Base-by-base conservation (phyloP, 805 yeast genomes). In the Candida hispaniensis region DNA sequence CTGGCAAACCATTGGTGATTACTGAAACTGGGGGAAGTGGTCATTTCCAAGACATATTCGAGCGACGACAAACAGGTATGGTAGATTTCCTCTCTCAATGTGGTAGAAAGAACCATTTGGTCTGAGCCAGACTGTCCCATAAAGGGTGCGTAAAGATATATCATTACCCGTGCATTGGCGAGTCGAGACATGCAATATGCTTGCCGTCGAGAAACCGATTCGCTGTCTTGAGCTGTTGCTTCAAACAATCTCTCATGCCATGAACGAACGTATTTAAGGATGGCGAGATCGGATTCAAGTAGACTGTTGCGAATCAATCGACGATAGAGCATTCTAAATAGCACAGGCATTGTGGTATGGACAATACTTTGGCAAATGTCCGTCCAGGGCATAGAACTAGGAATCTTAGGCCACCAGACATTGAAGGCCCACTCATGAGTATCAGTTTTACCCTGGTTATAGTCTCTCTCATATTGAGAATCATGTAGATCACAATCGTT, bases 151-250 rank as follows among this genome's bases (percentile, higher is more conserved):
- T 32, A 32, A 7, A 32, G 36, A 9, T 32, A 32, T 7, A 32
- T 32, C n/a, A 32, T 21, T 17, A 27, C 23, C n/a, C 36, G 6
- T 3, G 36, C 23, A 14, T 32, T 32, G 17, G 18, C 36, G n/a
- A 32, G 12, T 3, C 36, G 36, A 12, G 36, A 32, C 36, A 32
- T 32, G 17, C 28, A 32, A 17, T 23, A 32, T 13, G 36, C 36
- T 1, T 27, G 18, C 3, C 36, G 16, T 17, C 36, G 13, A 10
- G 18, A 17, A 2, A 27, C 4, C 4, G 22, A 16, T 12, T 32
- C 36, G 9, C 36, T 23, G n/a, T n/a, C n/a, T n/a, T 23, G 36
- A 10, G 22, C 23, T 4, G 36, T 32, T 2, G 18, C 14, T 4
- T 22, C 36, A 5, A 32, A 32, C 3, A 32, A 17, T 2, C 36